These are phyloP conservation scores for Adansonia gregorii DNA, from an alignment of 441 rosid genomes.

Conservation along the genomic window DNA sequence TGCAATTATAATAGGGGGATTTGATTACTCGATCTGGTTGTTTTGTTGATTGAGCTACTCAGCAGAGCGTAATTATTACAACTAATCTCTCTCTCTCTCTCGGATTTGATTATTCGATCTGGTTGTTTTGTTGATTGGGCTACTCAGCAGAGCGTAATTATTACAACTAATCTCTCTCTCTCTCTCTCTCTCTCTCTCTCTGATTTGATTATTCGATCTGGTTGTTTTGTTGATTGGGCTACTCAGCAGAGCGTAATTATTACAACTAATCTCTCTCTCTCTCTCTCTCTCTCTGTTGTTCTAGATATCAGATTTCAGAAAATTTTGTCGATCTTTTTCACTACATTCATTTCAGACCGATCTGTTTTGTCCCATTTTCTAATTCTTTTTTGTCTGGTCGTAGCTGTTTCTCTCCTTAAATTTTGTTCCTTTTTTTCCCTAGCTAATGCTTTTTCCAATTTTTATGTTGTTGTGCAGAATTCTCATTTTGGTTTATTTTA, in stretches of 20 bases:
- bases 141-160: neutral
- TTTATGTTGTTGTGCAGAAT: neutral
- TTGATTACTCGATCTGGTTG: slow-evolving; percentile 6
- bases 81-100: neutral
- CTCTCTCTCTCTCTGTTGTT: neutral
- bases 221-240: slow-evolving; percentile 2
- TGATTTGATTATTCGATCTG: slow-evolving; percentile 7
- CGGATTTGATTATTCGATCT: too few species aligned
- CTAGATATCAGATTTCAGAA: slow-evolving; percentile 8
- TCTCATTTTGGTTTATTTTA: neutral
- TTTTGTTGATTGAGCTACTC: slow-evolving; percentile 7
- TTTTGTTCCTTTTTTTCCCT: neutral
- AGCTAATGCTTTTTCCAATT: slow-evolving; percentile 27
- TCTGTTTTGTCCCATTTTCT: slow-evolving; percentile 1
- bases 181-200: neutral
- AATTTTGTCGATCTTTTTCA: neutral
- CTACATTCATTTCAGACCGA: neutral
- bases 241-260: neutral
- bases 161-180: neutral
- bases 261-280: neutral
- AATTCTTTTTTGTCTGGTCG: neutral
- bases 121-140: slow-evolving; percentile 2
- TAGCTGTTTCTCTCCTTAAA: neutral
- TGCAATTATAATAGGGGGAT: neutral
- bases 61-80: neutral